phyloP scores from a whole-genome alignment of 2,329 filamentous ascomycete species.

The Botrytis fabae region DNA sequence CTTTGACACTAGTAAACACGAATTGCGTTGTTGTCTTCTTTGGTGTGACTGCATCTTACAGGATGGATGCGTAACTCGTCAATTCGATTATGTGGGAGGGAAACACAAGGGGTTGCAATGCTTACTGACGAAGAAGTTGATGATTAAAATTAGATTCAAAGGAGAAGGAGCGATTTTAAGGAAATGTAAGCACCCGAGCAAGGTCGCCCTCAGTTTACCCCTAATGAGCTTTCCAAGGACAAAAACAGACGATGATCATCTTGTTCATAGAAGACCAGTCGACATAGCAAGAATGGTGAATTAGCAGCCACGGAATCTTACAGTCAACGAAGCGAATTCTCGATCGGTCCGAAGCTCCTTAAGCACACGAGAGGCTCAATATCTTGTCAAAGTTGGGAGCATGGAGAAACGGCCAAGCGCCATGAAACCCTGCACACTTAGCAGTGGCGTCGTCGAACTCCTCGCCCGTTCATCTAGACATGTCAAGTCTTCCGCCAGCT shows the following conservation, averaged over 20 bases:
- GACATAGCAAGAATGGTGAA: not conserved
- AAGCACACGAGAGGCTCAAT: constrained; percentile 16
- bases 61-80: not conserved
- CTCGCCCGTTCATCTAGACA: not conserved
- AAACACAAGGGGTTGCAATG: constrained; percentile 17
- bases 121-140: constrained; percentile 5
- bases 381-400: not conserved
- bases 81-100: not conserved
- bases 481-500: not conserved
- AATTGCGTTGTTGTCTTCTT: constrained; percentile 8
- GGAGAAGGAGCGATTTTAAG: not conserved
- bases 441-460: not conserved
- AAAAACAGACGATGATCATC: not conserved
- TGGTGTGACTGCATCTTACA: not conserved
- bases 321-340: not conserved
- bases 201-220: not conserved
- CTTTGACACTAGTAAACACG: not conserved
- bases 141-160: constrained; percentile 10
- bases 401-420: constrained; percentile 5
- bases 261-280: not conserved
- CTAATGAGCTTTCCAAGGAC: not conserved
- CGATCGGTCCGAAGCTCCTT: constrained; percentile 14
- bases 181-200: constrained; percentile 4
- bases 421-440: not conserved
- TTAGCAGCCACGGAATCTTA: not conserved